These are phyloP conservation scores for Akanthomyces lecanii DNA, from an alignment of 2,329 filamentous ascomycete species.

Conservation along the genomic window DNA sequence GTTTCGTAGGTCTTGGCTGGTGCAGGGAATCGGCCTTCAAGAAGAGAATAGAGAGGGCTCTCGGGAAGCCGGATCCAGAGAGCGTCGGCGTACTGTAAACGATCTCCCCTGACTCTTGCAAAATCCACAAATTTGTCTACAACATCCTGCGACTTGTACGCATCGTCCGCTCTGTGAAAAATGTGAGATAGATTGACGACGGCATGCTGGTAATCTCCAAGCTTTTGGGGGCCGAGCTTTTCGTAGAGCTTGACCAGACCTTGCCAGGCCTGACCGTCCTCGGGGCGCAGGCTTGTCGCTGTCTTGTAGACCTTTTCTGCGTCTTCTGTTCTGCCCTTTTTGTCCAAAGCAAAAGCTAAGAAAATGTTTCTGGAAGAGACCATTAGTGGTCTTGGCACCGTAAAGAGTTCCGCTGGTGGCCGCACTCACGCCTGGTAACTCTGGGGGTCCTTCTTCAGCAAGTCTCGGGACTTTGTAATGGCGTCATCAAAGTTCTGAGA, in stretches of 20 bases:
- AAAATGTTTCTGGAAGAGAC: conserved; percentile 64
- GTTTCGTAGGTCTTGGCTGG: conserved; percentile 77
- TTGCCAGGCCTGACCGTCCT: conserved; percentile 84
- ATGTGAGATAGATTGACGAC: conserved; percentile 71
- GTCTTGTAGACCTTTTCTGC: conserved; percentile 72
- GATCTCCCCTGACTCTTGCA: conserved; percentile 67
- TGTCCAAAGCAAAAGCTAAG: conserved; percentile 78
- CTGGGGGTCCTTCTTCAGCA: conserved; percentile 67
- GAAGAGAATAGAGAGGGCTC: conserved; percentile 72
- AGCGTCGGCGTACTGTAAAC: conserved; percentile 69
- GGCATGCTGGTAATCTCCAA: conserved; percentile 71
- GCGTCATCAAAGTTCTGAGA: conserved; percentile 76
- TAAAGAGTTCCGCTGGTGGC: neutral
- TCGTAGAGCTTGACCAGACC: conserved; percentile 84
- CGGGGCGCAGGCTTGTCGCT: conserved; percentile 66
- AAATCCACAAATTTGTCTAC: conserved; percentile 78
- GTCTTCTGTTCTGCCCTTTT: conserved; percentile 64
- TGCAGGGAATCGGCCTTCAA: conserved; percentile 79
- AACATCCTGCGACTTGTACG: conserved; percentile 60
- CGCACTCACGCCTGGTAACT: conserved; percentile 73
- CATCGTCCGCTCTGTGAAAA: conserved; percentile 61
- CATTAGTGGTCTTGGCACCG: neutral
- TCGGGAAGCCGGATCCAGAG: conserved; percentile 73
- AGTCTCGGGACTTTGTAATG: conserved; percentile 60
- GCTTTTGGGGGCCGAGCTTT: conserved; percentile 63